Conservation (phyloP, 768 basidiomycete genomes). For the Mycena rosella region DNA sequence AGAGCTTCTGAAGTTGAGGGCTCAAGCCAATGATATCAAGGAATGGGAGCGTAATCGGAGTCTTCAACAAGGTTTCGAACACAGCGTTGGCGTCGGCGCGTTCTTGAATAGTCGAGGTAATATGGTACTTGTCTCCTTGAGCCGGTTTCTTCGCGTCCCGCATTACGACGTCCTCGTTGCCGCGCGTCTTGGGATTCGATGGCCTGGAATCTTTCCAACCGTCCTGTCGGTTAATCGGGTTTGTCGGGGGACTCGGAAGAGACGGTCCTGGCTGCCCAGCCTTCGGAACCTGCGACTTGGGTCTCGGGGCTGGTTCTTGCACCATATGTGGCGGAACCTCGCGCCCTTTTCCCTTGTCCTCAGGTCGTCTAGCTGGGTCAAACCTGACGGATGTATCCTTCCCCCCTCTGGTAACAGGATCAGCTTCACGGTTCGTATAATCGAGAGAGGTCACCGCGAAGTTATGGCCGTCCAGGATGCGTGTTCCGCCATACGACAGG, state of each 20-base stretch:
- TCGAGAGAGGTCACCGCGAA: constrained; percentile 25
- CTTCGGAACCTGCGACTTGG: too few species aligned
- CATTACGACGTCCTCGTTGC: constrained; percentile 21
- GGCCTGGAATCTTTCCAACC: constrained; percentile 20
- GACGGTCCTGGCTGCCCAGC: not conserved
- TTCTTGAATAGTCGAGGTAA: constrained; percentile 24
- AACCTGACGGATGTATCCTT: constrained; percentile 20
- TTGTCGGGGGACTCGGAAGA: not conserved
- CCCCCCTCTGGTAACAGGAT: constrained; percentile 1
- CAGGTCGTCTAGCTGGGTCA: constrained; percentile 1
- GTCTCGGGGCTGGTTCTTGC: too few species aligned
- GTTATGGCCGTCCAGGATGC: not conserved
- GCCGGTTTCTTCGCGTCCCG: constrained; percentile 1
- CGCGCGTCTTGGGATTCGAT: not conserved
- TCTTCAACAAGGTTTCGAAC: not conserved
- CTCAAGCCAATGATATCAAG: constrained; percentile 11
- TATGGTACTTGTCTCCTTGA: constrained; percentile 21
- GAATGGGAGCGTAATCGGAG: not conserved
- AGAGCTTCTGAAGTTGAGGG: constrained; percentile 18
- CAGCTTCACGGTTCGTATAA: not conserved
- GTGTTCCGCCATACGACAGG: not conserved
- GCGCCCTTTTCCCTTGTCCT: not conserved
- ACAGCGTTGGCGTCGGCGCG: not conserved
- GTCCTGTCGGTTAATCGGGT: constrained; percentile 22
- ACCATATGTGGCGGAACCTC: not conserved